A percentile compares a stretch with the other conserved stretches of the same genome.
Evolutionary conservation across 2,329 filamentous ascomycete genomes (phyloP).

Genomic region (Trematosphaeria pertusa): DNA sequence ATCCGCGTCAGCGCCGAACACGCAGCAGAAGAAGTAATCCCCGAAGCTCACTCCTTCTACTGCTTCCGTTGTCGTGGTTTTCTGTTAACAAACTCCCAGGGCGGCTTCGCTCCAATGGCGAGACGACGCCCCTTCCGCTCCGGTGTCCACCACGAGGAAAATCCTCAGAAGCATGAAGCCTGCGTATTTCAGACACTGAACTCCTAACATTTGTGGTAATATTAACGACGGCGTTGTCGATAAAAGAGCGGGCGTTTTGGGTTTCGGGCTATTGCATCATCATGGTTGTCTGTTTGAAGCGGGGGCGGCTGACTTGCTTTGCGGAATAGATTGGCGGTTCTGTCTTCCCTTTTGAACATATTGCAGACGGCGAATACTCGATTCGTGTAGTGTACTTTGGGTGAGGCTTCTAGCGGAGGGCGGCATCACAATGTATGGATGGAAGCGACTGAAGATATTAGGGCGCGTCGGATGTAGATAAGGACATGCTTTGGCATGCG

Average conservation of each 20-base stretch:
- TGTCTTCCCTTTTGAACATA: conserved; percentile 1
- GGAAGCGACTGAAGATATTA: no score
- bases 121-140: no score
- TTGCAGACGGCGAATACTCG: no score
- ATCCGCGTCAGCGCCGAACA: conserved; percentile 35
- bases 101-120: no score
- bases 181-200: no score
- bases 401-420: no score
- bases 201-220: conserved; percentile 6
- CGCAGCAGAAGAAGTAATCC: conserved; percentile 45
- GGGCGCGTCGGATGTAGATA: conserved; percentile 10
- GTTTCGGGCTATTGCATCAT: background rate
- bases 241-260: conserved; percentile 1
- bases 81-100: background rate
- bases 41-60: no score
- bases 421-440: no score
- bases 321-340: background rate
- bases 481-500: background rate
- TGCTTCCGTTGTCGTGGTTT: no score
- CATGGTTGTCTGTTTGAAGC: conserved; percentile 7
- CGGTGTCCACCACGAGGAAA: no score
- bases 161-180: no score
- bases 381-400: no score
- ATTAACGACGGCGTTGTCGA: conserved; percentile 3
- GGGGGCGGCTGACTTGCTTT: background rate